Percentiles rank a stretch among this genome's conserved stretches.
These are phyloP conservation scores for Cucumis hystrix DNA, from an alignment of 306 rosid species.

Conservation along the genomic window DNA sequence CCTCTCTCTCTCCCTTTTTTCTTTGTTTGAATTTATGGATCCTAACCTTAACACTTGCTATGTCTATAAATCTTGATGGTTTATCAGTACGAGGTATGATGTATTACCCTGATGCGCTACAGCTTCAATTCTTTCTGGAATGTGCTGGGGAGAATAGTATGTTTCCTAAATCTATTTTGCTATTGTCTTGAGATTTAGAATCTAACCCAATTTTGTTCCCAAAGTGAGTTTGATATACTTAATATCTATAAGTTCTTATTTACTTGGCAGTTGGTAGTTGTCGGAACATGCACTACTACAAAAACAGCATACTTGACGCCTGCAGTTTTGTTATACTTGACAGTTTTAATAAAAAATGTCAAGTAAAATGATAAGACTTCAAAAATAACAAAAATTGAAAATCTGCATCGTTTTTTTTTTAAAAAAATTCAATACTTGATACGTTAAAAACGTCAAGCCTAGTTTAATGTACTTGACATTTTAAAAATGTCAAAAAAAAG, in stretches of 20 bases:
- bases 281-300: slow-evolving; percentile 17
- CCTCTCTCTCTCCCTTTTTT: neutral
- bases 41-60: neutral
- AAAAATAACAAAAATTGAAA: too few relatives aligned
- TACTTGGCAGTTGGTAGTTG: slow-evolving; percentile 39
- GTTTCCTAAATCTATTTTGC: slow-evolving; percentile 8
- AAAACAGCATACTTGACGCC: too few relatives aligned
- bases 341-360: too few relatives aligned
- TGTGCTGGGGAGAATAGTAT: slow-evolving; percentile 45
- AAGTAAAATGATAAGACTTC: too few relatives aligned
- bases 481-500: too few relatives aligned
- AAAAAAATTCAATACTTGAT: too few relatives aligned
- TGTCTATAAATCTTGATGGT: slow-evolving; percentile 7
- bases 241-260: neutral
- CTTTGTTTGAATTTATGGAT: neutral
- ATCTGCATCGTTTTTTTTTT: too few relatives aligned
- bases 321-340: too few relatives aligned
- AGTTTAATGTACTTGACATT: too few relatives aligned
- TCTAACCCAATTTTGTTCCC: neutral
- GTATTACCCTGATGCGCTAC: slow-evolving; percentile 70
- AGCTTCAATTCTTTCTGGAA: slow-evolving; percentile 60
- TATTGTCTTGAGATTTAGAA: slow-evolving; percentile 2
- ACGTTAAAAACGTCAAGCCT: too few relatives aligned
- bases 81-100: slow-evolving; percentile 92
- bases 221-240: neutral